Evolutionary conservation across 2,329 filamentous ascomycete species (phyloP).

Genomic region (Stagonosporopsis vannaccii): DNA sequence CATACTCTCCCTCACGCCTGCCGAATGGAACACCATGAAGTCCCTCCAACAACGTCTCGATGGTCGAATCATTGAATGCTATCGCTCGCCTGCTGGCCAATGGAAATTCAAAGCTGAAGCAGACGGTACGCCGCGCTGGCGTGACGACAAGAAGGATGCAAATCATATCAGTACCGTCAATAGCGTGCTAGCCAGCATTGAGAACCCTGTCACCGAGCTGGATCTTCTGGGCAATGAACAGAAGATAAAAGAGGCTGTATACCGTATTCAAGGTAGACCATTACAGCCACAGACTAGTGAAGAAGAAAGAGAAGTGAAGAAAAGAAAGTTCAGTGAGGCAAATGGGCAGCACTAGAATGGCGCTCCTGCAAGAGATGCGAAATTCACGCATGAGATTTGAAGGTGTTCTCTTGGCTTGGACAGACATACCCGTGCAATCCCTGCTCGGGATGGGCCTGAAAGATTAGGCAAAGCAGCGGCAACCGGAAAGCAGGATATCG

Average conservation of each 20-base stretch:
- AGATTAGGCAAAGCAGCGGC: background rate
- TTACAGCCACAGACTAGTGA: slow-evolving; percentile 24
- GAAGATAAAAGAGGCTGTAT: slow-evolving; percentile 82
- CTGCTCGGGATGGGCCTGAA: too few species aligned
- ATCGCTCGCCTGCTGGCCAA: slow-evolving; percentile 73
- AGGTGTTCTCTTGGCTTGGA: too few species aligned
- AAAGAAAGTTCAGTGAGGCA: slow-evolving; percentile 43
- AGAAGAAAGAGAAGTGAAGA: slow-evolving; percentile 39
- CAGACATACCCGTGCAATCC: too few species aligned
- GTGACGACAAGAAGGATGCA: slow-evolving; percentile 90
- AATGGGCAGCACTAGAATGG: slow-evolving; percentile 21
- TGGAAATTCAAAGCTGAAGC: slow-evolving; percentile 75
- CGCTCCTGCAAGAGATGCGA: background rate
- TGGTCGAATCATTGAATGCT: slow-evolving; percentile 89
- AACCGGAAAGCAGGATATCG: background rate
- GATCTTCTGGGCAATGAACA: slow-evolving; percentile 76
- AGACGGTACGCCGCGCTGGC: slow-evolving; percentile 72
- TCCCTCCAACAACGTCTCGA: slow-evolving; percentile 76
- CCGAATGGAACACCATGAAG: slow-evolving; percentile 88
- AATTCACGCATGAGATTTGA: background rate
- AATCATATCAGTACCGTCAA: slow-evolving; percentile 87
- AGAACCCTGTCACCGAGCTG: slow-evolving; percentile 81
- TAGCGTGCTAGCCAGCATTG: slow-evolving; percentile 89
- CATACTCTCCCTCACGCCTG: slow-evolving; percentile 69
- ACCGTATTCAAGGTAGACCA: slow-evolving; percentile 61